A percentile compares a stretch with the other conserved stretches of the same genome.
These are phyloP conservation scores for Stephania yunnanensis DNA, from an alignment of 164 flowering plant species.

Conservation along the genomic window DNA sequence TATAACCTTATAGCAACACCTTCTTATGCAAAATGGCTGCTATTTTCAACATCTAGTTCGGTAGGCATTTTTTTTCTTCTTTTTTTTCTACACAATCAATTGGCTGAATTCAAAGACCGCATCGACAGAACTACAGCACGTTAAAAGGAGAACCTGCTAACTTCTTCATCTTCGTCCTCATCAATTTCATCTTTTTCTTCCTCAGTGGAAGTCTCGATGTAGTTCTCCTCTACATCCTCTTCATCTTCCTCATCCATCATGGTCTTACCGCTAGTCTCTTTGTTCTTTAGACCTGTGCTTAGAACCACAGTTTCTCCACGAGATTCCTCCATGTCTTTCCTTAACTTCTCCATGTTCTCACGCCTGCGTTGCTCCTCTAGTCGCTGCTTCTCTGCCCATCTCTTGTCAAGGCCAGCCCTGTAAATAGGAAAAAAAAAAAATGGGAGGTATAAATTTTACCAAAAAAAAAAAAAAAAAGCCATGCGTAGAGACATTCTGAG, in stretches of 20 bases:
- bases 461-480: too few relatives aligned
- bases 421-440: neutral
- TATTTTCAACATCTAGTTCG: too few relatives aligned
- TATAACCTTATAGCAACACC: too few relatives aligned
- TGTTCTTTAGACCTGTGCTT: constrained; percentile 81
- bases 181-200: constrained; percentile 35
- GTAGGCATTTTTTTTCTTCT: too few relatives aligned
- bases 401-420: constrained; percentile 66
- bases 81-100: too few relatives aligned
- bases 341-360: constrained; percentile 64
- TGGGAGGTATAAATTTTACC: too few relatives aligned
- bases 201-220: constrained; percentile 25
- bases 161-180: too few relatives aligned
- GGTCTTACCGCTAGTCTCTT: constrained; percentile 16
- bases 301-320: constrained; percentile 68
- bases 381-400: constrained; percentile 72
- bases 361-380: constrained; percentile 68
- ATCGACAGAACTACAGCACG: constrained; percentile 31
- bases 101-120: constrained; percentile 8
- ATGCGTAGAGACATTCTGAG: too few relatives aligned
- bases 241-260: constrained; percentile 44
- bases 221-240: constrained; percentile 39
- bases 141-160: too few relatives aligned
- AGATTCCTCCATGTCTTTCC: constrained; percentile 27
- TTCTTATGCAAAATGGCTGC: too few relatives aligned